Evolutionary conservation across 1,139 yeast species (phyloP).

Genomic region (Saccharomyces hybrid): DNA sequence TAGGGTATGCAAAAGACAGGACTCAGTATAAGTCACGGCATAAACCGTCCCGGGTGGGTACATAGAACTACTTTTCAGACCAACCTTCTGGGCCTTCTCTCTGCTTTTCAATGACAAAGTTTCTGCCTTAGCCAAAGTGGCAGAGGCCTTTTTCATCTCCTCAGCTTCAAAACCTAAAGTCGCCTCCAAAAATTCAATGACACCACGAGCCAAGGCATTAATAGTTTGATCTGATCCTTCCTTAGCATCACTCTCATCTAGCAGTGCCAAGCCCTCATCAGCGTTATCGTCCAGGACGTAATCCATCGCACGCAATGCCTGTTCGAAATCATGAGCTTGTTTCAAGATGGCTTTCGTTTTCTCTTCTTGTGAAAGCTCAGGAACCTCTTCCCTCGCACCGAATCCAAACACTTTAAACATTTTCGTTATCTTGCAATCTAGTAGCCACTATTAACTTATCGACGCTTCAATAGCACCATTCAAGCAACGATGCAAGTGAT

Average conservation of each 20-base stretch:
- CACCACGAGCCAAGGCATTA: conserved; percentile 73
- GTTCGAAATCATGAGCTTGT: conserved; percentile 52
- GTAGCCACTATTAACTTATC: neutral
- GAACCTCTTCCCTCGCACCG: conserved; percentile 15
- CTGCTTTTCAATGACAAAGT: conserved; percentile 57
- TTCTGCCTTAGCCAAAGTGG: conserved; percentile 67
- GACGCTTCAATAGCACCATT: neutral
- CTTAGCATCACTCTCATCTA: conserved; percentile 39
- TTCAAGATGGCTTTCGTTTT: conserved; percentile 31
- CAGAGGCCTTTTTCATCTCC: conserved; percentile 71
- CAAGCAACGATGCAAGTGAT: neutral
- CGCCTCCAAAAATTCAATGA: conserved; percentile 82
- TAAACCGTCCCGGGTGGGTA: conserved; percentile 94
- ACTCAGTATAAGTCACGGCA: conserved; percentile 84
- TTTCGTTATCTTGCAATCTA: neutral
- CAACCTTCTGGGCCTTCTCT: conserved; percentile 48
- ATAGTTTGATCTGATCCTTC: conserved; percentile 48
- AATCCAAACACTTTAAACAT: conserved; percentile 29
- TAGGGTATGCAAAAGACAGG: conserved; percentile 77
- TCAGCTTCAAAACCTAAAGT: conserved; percentile 88
- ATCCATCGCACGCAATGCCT: conserved; percentile 87
- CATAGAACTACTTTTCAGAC: conserved; percentile 53
- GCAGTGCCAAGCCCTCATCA: conserved; percentile 55
- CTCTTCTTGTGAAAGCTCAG: conserved; percentile 18
- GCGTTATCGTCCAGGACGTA: conserved; percentile 79